phyloP scores from a whole-genome alignment of 257 asterid species.

The Lantana camara region DNA sequence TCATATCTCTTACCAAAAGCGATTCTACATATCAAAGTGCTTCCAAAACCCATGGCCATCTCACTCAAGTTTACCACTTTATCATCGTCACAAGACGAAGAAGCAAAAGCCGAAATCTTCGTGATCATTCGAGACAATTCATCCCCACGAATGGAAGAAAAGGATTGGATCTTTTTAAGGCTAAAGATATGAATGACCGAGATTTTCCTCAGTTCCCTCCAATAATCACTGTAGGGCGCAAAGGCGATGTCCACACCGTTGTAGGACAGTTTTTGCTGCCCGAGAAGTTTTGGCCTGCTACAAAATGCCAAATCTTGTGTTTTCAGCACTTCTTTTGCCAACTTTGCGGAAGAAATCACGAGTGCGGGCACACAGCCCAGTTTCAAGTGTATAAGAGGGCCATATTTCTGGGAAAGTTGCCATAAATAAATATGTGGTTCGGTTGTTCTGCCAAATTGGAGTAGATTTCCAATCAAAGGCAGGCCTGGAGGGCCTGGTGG shows the following conservation, averaged over 20 bases:
- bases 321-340: constrained; percentile 26
- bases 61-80: constrained; percentile 10
- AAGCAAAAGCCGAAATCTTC: neutral
- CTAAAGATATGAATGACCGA: constrained; percentile 4
- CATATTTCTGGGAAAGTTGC: constrained; percentile 17
- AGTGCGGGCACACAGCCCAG: neutral
- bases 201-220: constrained; percentile 28
- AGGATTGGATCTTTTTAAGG: neutral
- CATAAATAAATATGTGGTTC: constrained; percentile 1
- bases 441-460: neutral
- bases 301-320: constrained; percentile 26
- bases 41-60: neutral
- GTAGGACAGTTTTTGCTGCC: constrained; percentile 3
- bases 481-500: constrained; percentile 34
- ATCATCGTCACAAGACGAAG: no score
- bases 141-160: constrained; percentile 18
- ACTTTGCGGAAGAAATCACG: constrained; percentile 20
- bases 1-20: constrained; percentile 17
- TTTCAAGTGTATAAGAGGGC: constrained; percentile 8
- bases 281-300: constrained; percentile 13
- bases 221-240: constrained; percentile 11
- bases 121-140: constrained; percentile 1
- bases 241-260: constrained; percentile 14
- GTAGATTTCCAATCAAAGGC: constrained; percentile 35
- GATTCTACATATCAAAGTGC: constrained; percentile 10